phyloP scores from a whole-genome alignment of 108 stramenopile genomes.

The Nitzschia palea region DNA sequence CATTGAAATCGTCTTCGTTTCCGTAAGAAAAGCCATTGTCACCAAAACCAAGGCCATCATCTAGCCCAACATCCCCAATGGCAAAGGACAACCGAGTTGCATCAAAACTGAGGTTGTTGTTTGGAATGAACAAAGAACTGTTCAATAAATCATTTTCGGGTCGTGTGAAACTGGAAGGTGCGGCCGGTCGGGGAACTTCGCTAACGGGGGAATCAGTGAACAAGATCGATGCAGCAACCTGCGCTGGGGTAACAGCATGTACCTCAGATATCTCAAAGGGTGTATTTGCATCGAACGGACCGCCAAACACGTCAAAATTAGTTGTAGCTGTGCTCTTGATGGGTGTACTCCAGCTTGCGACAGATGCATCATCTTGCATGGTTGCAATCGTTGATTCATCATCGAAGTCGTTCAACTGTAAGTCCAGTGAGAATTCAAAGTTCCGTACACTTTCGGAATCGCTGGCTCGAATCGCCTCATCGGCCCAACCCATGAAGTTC shows the following conservation, averaged over 20 bases:
- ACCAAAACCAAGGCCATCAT: slow-evolving; percentile 11
- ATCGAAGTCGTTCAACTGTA: slow-evolving; percentile 22
- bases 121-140: background rate
- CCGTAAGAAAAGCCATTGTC: background rate
- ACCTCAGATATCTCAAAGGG: background rate
- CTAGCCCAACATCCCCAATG: slow-evolving; percentile 8
- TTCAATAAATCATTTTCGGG: slow-evolving; percentile 1
- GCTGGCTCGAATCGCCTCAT: slow-evolving; percentile 13
- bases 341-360: slow-evolving; percentile 18
- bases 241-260: slow-evolving; percentile 15
- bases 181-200: background rate
- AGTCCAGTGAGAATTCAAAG: slow-evolving; percentile 11
- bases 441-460: slow-evolving; percentile 29
- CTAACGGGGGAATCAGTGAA: slow-evolving; percentile 13
- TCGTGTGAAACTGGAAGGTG: background rate
- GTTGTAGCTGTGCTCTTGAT: background rate
- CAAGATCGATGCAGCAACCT: slow-evolving; percentile 23
- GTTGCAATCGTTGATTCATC: slow-evolving; percentile 40
- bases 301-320: background rate
- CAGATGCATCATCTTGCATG: slow-evolving; percentile 29
- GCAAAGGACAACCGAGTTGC: slow-evolving; percentile 1
- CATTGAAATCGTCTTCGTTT: background rate
- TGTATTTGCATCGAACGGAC: background rate
- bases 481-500: slow-evolving; percentile 27
- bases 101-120: background rate